phyloP scores from a whole-genome alignment of 148 eudicot genomes.

The Vaccinium darrowii region DNA sequence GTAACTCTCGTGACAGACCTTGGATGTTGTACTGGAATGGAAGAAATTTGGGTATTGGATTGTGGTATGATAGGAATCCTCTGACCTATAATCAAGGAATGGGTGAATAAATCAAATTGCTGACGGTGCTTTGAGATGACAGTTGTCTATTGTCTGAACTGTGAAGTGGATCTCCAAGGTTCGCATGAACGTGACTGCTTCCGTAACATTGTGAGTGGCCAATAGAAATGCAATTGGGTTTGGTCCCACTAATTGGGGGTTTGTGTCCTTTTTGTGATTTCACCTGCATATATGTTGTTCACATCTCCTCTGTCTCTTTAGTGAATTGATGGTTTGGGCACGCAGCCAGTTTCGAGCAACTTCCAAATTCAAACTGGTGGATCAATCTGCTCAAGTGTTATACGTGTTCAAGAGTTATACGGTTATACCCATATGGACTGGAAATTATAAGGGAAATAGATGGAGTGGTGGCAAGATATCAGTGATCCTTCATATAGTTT shows the following conservation, averaged over 20 bases:
- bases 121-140: conserved; percentile 1
- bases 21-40: background rate
- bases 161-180: background rate
- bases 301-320: background rate
- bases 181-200: background rate
- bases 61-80: background rate
- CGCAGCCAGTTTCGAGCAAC: background rate
- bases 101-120: background rate
- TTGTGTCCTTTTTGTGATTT: background rate
- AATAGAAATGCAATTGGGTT: background rate
- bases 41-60: background rate
- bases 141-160: background rate
- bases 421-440: background rate
- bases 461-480: background rate
- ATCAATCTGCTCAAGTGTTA: background rate
- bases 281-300: background rate
- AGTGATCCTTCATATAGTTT: background rate
- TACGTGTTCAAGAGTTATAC: background rate
- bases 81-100: background rate
- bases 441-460: background rate
- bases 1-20: background rate
- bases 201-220: background rate
- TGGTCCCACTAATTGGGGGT: background rate
- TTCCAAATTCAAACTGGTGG: background rate
- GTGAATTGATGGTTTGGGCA: background rate